Percentiles rank a stretch among this genome's conserved stretches.
These are phyloP conservation scores for Fusarium mangiferae DNA, from an alignment of 2,329 filamentous ascomycete genomes.

Conservation along the genomic window DNA sequence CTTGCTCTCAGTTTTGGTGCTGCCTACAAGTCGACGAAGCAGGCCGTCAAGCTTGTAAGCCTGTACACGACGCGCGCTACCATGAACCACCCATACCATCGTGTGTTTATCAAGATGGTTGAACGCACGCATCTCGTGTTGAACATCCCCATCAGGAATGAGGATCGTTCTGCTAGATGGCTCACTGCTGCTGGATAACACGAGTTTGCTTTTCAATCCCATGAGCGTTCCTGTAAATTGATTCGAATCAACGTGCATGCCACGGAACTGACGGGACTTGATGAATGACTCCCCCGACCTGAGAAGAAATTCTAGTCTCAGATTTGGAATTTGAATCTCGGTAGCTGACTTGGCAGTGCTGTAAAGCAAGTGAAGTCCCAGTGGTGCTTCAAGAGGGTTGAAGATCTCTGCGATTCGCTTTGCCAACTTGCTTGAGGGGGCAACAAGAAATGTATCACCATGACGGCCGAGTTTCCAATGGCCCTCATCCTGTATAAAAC, in stretches of 20 bases:
- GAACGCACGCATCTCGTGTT: not conserved
- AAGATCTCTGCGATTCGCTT: conserved; percentile 3
- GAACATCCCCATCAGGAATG: conserved; percentile 50
- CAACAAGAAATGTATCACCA: not conserved
- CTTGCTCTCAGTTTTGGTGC: conserved; percentile 61
- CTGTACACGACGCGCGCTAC: conserved; percentile 45
- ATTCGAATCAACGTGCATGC: conserved; percentile 25
- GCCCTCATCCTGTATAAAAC: conserved; percentile 29
- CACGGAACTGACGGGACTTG: conserved; percentile 25
- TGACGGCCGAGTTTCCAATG: conserved; percentile 12
- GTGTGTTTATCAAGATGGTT: conserved; percentile 44
- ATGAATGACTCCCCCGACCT: not conserved
- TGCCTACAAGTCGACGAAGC: conserved; percentile 62
- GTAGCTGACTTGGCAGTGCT: not conserved
- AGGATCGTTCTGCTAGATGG: conserved; percentile 49
- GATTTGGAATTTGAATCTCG: conserved; percentile 40
- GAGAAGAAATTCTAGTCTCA: conserved; percentile 24
- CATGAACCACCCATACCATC: conserved; percentile 48
- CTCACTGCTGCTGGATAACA: conserved; percentile 49
- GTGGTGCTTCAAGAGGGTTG: conserved; percentile 12
- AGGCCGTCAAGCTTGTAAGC: conserved; percentile 59
- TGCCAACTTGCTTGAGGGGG: not conserved
- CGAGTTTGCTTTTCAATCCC: conserved; percentile 49
- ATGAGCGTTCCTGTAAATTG: conserved; percentile 29
- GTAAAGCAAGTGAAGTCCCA: conserved; percentile 22